phyloP scores from a whole-genome alignment of 352 stramenopile genomes.

The Phytopythium mirpurense region DNA sequence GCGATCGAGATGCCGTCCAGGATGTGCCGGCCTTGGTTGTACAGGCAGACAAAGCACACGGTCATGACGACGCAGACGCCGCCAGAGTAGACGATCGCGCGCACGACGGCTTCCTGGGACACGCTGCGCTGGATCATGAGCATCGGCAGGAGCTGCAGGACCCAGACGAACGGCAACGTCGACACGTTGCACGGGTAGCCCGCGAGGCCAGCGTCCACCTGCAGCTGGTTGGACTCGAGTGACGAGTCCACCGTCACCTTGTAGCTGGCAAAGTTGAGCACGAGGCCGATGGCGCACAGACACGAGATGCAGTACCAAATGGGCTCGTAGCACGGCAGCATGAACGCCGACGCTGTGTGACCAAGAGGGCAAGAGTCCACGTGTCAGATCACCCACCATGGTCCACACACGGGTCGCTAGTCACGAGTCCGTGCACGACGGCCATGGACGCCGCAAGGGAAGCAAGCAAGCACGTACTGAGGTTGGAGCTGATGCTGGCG shows the following conservation, averaged over 20 bases:
- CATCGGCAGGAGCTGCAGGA: constrained; percentile 73
- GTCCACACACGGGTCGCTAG: no score
- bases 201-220: constrained; percentile 13
- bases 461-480: constrained; percentile 62
- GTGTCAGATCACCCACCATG: no score
- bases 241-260: constrained; percentile 20
- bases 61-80: constrained; percentile 48
- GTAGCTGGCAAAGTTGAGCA: constrained; percentile 54
- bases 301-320: constrained; percentile 81
- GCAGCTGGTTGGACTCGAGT: constrained; percentile 12
- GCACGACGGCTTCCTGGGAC: constrained; percentile 64
- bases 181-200: constrained; percentile 54
- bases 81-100: constrained; percentile 68
- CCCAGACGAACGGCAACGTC: constrained; percentile 60
- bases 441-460: no score
- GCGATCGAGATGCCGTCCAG: constrained; percentile 48
- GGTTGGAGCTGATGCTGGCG: constrained; percentile 55
- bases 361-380: no score
- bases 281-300: constrained; percentile 41
- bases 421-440: no score
- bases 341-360: constrained; percentile 77
- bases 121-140: constrained; percentile 85
- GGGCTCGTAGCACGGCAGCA: constrained; percentile 82
- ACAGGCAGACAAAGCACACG: constrained; percentile 57
- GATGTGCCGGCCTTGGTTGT: constrained; percentile 34